phyloP scores from a whole-genome alignment of 441 rosid species.

The Adansonia madagascariensis region DNA sequence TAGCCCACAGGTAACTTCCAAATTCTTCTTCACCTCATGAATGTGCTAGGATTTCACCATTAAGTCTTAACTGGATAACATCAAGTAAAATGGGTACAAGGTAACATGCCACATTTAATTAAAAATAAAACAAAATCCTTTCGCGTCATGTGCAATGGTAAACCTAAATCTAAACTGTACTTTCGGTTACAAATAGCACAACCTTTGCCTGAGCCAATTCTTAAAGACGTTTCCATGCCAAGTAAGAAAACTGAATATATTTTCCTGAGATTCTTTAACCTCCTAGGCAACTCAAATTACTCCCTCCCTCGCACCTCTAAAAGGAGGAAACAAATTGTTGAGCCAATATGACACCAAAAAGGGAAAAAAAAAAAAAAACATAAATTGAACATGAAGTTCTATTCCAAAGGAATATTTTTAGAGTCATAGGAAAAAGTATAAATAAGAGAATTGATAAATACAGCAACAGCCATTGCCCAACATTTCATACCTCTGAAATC shows the following conservation, averaged over 20 bases:
- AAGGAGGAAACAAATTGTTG: neutral
- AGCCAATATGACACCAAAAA: neutral
- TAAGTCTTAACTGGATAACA: neutral
- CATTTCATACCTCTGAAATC: constrained; percentile 33
- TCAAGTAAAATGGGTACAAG: constrained; percentile 11
- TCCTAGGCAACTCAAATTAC: neutral
- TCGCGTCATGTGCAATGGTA: neutral
- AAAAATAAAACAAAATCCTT: neutral
- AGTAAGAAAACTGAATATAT: neutral
- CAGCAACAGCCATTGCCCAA: constrained; percentile 26
- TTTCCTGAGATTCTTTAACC: constrained; percentile 17
- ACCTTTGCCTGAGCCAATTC: neutral
- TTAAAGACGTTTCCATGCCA: constrained; percentile 5
- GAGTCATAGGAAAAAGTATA: neutral
- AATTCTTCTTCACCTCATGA: constrained; percentile 16
- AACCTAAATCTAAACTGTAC: constrained; percentile 1
- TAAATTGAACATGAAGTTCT: neutral
- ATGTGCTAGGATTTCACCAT: constrained; percentile 12
- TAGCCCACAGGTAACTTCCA: neutral
- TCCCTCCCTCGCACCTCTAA: neutral
- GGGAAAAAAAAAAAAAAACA: neutral
- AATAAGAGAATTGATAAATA: neutral
- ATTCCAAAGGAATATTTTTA: neutral
- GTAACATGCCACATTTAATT: neutral
- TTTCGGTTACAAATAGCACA: neutral